Evolutionary conservation across 768 basidiomycete species (phyloP).

Genomic region (Macrolepiota fuliginosa): DNA sequence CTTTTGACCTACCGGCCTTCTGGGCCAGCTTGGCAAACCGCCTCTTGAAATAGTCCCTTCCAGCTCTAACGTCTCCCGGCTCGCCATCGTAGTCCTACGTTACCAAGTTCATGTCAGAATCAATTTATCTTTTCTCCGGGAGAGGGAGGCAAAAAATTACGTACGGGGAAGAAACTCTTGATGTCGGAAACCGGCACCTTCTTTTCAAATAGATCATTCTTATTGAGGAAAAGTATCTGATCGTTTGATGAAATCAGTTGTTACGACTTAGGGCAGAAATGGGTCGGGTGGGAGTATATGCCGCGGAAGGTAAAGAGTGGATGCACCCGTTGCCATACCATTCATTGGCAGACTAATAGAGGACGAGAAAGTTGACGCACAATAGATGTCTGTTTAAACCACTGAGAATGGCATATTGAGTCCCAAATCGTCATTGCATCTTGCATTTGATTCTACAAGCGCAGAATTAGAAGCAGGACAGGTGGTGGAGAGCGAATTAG

Average conservation of each 20-base stretch:
- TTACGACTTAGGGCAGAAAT: background rate
- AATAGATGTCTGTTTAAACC: slow-evolving; percentile 94
- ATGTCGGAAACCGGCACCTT: slow-evolving; percentile 84
- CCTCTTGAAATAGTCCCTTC: slow-evolving; percentile 87
- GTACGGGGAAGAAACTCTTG: slow-evolving; percentile 83
- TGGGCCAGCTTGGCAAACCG: slow-evolving; percentile 81
- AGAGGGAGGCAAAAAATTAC: slow-evolving; percentile 19
- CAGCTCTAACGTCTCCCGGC: slow-evolving; percentile 65
- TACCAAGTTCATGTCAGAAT: background rate
- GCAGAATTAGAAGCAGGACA: background rate
- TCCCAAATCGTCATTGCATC: slow-evolving; percentile 99
- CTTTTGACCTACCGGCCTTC: slow-evolving; percentile 80
- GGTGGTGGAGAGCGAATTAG: background rate
- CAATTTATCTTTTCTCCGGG: background rate
- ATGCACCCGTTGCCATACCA: background rate
- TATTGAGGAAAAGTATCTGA: slow-evolving; percentile 95
- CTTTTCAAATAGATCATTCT: slow-evolving; percentile 88
- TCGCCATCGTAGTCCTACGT: slow-evolving; percentile 84
- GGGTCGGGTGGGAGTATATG: background rate
- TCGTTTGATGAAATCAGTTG: background rate
- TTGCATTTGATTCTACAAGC: slow-evolving; percentile 90
- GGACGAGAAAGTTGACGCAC: slow-evolving; percentile 39
- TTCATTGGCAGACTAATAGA: slow-evolving; percentile 23
- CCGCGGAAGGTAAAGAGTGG: background rate
- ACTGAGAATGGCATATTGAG: slow-evolving; percentile 95